Percentiles rank a stretch among this genome's conserved stretches.
Evolutionary conservation across 2,329 filamentous ascomycete species (phyloP).

Genomic region (Penicillium sp.): DNA sequence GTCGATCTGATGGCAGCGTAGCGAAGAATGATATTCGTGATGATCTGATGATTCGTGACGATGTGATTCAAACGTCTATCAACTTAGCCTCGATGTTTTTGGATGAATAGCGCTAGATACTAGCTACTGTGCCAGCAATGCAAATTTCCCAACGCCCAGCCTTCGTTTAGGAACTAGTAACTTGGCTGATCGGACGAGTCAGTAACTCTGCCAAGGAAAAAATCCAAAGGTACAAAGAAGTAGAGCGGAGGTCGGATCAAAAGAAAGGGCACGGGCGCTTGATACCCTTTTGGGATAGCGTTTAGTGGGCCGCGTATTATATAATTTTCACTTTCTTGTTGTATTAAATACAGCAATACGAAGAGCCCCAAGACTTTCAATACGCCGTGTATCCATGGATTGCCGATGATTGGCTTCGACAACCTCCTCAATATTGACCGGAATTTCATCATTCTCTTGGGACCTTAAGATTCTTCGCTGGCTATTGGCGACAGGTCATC

Average conservation of each 20-base stretch:
- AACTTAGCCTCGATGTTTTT: no score
- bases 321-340: constrained; percentile 8
- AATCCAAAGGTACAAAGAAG: background rate
- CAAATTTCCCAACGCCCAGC: background rate
- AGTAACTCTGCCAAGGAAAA: background rate
- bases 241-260: background rate
- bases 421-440: background rate
- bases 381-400: no score
- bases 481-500: background rate
- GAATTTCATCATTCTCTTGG: background rate
- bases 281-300: background rate
- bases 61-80: no score
- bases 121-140: background rate
- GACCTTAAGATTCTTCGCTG: background rate
- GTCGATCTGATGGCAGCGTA: constrained; percentile 33
- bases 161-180: background rate
- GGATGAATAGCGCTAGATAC: no score
- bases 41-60: background rate
- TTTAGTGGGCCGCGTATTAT: background rate
- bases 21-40: background rate
- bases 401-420: background rate
- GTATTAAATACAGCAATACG: background rate
- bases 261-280: background rate
- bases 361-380: background rate
- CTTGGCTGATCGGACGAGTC: background rate